Base-by-base conservation (phyloP, 192 early-diverging fungal species). In the Coemansia furcata region DNA sequence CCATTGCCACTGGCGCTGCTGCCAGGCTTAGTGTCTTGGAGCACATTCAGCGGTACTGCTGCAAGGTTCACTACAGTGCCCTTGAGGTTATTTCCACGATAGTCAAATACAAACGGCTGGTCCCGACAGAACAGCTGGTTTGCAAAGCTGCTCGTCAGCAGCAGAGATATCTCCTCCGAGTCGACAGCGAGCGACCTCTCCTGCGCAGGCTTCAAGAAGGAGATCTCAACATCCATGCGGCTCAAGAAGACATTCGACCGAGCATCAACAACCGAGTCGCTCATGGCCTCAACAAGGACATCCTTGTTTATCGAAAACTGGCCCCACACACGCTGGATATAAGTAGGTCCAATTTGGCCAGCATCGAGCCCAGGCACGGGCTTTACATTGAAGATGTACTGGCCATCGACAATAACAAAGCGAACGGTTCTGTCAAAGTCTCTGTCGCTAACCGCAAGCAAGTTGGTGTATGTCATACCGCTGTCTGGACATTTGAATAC, bases 61-160 rank as follows among this genome's bases (percentile, higher is more conserved):
- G 77, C 69, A 54, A 85, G 65, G 14, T 74, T 43, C 0, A 72
- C 66, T 15, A 83, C 72, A 3, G 67, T 65, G 6, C 60, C 74
- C 69, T 78, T 77, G 23, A 97, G 72, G 52, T 90, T 89, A 59
- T 87, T 73, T 8, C 92, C 94, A 57, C 90, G 86, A 75, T 89
- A 95, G 38, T 98, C 96, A 61, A 96, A 87, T 5, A 92, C 85
- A 50, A 95, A 60, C 7, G 83, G 84, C 67, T 98, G 95, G 19
- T 88, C 90, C 6, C 79, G 77, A 14, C 89, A 73, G 60, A 98
- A 91, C 14, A 96, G 88, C 86, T 96, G 93, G 55, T 89, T 88
- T 44, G 89, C 84, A 68, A 94, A 96, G 38, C 64, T 65, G 35
- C 38, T 55, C 19, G 60, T 64, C 33, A 94, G 87, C 7, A 86